These are phyloP conservation scores for Sporopachydermia quercuum DNA, from an alignment of 805 yeast genomes.

Conservation along the genomic window DNA sequence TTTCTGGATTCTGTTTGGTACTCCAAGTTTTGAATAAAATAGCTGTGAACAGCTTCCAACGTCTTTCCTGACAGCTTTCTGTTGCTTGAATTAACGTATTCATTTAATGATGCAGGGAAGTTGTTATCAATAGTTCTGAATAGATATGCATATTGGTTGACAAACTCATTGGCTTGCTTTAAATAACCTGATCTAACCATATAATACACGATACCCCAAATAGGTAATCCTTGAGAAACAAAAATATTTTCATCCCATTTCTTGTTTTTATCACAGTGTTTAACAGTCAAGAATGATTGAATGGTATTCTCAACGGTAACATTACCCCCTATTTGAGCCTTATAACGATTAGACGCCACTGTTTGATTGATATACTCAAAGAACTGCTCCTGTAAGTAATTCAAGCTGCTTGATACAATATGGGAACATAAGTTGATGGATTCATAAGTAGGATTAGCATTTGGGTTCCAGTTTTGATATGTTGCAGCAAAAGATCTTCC, in stretches of 20 bases:
- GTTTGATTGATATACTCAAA: conserved; percentile 52
- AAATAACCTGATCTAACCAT: conserved; percentile 72
- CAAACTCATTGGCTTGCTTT: conserved; percentile 62
- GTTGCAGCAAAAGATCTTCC: not conserved
- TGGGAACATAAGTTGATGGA: conserved; percentile 21
- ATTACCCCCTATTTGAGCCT: conserved; percentile 39
- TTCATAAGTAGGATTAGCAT: conserved; percentile 16
- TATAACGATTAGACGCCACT: conserved; percentile 35
- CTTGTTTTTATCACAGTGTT: conserved; percentile 27
- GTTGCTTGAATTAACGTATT: conserved; percentile 42
- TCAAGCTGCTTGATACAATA: conserved; percentile 39
- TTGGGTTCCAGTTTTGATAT: conserved; percentile 2
- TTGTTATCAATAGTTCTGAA: conserved; percentile 77
- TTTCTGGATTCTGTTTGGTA: conserved; percentile 36
- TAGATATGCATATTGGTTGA: conserved; percentile 45
- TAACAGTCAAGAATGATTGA: conserved; percentile 38
- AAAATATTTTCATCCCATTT: conserved; percentile 39
- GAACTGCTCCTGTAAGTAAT: conserved; percentile 64
- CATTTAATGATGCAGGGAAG: conserved; percentile 66
- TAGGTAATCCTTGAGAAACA: conserved; percentile 30
- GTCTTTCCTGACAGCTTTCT: conserved; percentile 49
- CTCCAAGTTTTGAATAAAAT: conserved; percentile 74
- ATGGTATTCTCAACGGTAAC: conserved; percentile 47
- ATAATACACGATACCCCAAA: conserved; percentile 90
- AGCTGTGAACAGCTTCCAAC: conserved; percentile 54